These are phyloP conservation scores for Penicillium steckii DNA, from an alignment of 495 filamentous ascomycete genomes.

Conservation along the genomic window DNA sequence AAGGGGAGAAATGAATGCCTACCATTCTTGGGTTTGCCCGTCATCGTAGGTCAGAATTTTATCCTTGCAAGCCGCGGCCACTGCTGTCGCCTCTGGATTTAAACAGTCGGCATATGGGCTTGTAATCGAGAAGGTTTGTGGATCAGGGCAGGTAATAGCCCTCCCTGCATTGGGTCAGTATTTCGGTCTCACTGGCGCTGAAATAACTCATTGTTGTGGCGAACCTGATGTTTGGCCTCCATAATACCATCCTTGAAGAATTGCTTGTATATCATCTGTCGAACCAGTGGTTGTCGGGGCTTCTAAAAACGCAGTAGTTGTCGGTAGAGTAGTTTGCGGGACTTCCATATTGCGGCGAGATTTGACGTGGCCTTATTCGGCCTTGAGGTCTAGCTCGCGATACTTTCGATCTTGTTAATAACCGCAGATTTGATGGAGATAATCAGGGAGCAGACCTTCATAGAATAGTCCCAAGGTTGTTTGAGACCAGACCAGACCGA, in stretches of 20 bases:
- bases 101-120: not conserved
- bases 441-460: no score
- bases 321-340: no score
- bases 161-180: not conserved
- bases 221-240: not conserved
- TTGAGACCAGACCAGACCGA: no score
- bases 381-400: no score
- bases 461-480: no score
- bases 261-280: not conserved
- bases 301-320: not conserved
- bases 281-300: not conserved
- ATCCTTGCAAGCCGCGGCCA: not conserved
- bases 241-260: not conserved
- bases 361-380: no score
- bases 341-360: no score
- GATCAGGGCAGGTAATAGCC: not conserved
- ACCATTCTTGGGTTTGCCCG: not conserved
- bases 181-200: not conserved
- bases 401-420: no score
- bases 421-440: no score
- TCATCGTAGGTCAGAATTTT: not conserved
- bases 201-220: not conserved
- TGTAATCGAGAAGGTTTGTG: not conserved
- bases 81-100: not conserved
- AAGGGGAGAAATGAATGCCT: not conserved